Conservation (phyloP, 1,284 basidiomycete genomes). For the Xerocomus minutiporus region DNA sequence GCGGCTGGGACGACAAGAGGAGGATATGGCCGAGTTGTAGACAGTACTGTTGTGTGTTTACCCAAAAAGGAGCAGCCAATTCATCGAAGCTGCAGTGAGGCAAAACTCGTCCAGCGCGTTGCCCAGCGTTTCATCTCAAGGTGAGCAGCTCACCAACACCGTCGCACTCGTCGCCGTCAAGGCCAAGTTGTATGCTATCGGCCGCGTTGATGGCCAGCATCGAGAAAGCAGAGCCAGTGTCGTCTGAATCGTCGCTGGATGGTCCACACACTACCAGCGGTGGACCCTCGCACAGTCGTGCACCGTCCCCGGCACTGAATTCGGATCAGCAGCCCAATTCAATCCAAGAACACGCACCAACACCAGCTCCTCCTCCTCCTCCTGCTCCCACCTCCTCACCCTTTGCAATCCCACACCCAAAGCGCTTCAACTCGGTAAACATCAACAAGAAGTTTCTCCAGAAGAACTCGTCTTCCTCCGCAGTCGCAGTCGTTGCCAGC, state of each 20-base stretch:
- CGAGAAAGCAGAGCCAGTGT: constrained; percentile 43
- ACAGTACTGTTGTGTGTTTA: background rate
- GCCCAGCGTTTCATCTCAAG: background rate
- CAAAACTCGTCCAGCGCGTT: constrained; percentile 5
- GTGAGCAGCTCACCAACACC: too few relatives aligned
- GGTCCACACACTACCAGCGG: constrained; percentile 14
- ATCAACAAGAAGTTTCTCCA: constrained; percentile 94
- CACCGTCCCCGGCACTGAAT: constrained; percentile 16
- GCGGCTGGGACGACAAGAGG: constrained; percentile 51
- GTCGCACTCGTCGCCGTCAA: background rate
- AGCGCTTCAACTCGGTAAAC: constrained; percentile 83
- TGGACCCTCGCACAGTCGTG: constrained; percentile 9
- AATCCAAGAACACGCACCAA: too few relatives aligned
- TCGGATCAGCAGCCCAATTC: constrained; percentile 17
- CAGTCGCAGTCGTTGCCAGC: constrained; percentile 38
- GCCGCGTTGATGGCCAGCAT: constrained; percentile 77
- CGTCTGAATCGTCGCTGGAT: constrained; percentile 35
- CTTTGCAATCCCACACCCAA: constrained; percentile 53
- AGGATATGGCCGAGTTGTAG: constrained; percentile 50
- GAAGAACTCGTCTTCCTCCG: constrained; percentile 55
- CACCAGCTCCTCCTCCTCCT: constrained; percentile 8
- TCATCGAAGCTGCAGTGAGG: background rate
- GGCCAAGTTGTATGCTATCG: constrained; percentile 7
- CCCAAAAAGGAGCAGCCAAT: constrained; percentile 24
- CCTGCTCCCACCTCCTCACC: constrained; percentile 12